Evolutionary conservation across 2,329 filamentous ascomycete species (phyloP), one percentile per base, ranked within the genome.

Genomic region (Aspergillus sp.): DNA sequence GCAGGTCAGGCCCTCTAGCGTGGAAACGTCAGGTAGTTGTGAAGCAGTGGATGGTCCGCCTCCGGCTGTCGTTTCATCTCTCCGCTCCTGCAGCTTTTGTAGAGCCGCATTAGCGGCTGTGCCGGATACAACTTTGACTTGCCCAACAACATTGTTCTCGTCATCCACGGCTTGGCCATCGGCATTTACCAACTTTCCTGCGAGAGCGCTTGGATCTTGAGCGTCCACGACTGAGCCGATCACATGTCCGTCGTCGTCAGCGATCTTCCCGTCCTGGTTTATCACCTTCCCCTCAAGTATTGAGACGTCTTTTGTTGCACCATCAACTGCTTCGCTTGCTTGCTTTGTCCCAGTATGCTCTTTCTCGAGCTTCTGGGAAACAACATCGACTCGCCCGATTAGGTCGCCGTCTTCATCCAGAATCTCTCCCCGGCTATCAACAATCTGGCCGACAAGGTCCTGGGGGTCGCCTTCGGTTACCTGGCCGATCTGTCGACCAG

Each of bases 321-420:
- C 73, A 53, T 75, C 73, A n/a, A 70, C 67, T 34, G 76, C 65
- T 23, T 66, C 64, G 21, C 72, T 72, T 5, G 75, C 71, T 73
- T 47, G 71, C 65, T 19, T 69, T 59, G 40, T 82, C 77, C 58
- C 78, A 70, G 58, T 84, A 76, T 31, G 76, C 67, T 31, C 58
- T 11, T 60, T 52, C 36, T 61, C 56, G 1, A 47, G 68, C 11
- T 61, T 58, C 14, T 60, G 54, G 9, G 63, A 57, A 17, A 38
- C 14, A 38, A 38, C 34, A n/a, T 68, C 68, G 2, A 69, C 71
- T 14, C 72, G 66, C n/a, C 74, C 74, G 47, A 76, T 70, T 31
- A 67, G 47, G 32, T 70, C 64, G 3, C 67, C 67, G 3, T 67
- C 65, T n/a, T 69, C 64, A 31, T 70, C 67, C 36, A 70, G 16